Evolutionary conservation across 768 basidiomycete species (phyloP).

Genomic region (Tulasnella sp.): DNA sequence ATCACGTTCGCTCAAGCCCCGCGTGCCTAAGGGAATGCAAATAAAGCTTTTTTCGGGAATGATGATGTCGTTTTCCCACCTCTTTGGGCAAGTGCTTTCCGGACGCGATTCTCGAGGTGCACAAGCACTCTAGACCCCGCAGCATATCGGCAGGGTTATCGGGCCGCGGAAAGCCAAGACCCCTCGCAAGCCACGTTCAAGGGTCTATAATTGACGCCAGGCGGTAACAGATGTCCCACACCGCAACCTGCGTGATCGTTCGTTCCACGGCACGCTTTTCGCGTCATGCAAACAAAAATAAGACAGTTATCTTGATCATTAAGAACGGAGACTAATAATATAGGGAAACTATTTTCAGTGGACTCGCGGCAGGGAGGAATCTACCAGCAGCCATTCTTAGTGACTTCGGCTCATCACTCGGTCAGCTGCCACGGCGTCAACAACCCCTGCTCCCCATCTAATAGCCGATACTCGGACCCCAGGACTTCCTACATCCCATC

Average conservation of each 20-base stretch:
- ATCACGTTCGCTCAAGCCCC: too few species aligned
- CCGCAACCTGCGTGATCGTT: background rate
- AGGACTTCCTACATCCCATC: background rate
- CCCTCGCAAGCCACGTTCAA: background rate
- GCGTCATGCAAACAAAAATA: background rate
- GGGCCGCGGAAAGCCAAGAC: background rate
- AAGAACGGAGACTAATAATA: background rate
- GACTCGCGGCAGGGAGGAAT: background rate
- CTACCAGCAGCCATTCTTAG: background rate
- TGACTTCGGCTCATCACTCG: background rate
- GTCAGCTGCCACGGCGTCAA: background rate
- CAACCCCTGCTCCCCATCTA: background rate
- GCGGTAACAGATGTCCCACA: background rate
- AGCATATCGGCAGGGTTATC: background rate
- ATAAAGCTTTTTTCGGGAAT: background rate
- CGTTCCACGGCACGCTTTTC: background rate
- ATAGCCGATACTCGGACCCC: background rate
- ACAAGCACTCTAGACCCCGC: background rate
- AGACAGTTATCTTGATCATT: background rate
- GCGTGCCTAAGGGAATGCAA: too few species aligned
- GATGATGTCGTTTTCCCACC: background rate
- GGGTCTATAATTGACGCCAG: background rate
- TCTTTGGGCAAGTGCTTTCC: too few species aligned
- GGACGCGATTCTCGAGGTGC: too few species aligned
- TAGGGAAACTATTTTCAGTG: background rate